Evolutionary conservation across 163 green algal genomes (phyloP), one percentile per base, ranked within the genome.

Genomic region (Scenedesmus sp.): DNA sequence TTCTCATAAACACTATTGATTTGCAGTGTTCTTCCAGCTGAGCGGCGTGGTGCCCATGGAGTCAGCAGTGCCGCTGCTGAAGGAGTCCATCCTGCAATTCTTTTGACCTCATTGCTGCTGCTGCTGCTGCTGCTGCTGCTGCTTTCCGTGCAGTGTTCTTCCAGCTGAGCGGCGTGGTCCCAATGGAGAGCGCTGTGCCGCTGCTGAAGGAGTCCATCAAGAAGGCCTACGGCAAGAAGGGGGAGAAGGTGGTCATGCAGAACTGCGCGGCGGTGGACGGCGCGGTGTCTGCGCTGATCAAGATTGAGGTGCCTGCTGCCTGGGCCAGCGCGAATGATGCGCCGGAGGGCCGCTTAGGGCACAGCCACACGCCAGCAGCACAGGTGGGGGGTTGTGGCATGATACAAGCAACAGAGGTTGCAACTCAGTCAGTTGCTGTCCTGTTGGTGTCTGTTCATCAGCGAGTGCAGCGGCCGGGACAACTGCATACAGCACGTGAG

Each of bases 161-260:
- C 76, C 26, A 82, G 73, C 90, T 93, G 46, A 91, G 84, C 62
- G 57, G 59, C 5, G 90, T 93, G 59, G 66, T 93, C 56, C 83
- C 90, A 23, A 57, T 92, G 46, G 90, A 90, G 15, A 77, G 16
- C 66, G 66, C 66, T 9, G 66, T 97, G 57, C 83, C 88, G 15
- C 90, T 96, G 91, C 92, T 97, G 12, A 96, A 96, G 93, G 93
- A 95, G 56, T 94, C 92, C 66, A 96, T 97, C 89, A 92, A 88
- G 34, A 96, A 96, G 93, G 94, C 94, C 20, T 97, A 97, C 94
- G 89, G 92, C 91, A 95, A 95, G 92, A 97, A 97, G 94, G 95
- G 94, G 0, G 91, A 94, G 55, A 93, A 95, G 91, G 88, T 96
- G 9, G 95, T 97, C 1, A 81, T 90, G 59, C 93, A 94, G 93